A percentile compares a stretch with the other conserved stretches of the same genome.
These are phyloP conservation scores for Coemansia sp. DNA, from an alignment of 192 early-diverging fungal genomes.

Conservation along the genomic window DNA sequence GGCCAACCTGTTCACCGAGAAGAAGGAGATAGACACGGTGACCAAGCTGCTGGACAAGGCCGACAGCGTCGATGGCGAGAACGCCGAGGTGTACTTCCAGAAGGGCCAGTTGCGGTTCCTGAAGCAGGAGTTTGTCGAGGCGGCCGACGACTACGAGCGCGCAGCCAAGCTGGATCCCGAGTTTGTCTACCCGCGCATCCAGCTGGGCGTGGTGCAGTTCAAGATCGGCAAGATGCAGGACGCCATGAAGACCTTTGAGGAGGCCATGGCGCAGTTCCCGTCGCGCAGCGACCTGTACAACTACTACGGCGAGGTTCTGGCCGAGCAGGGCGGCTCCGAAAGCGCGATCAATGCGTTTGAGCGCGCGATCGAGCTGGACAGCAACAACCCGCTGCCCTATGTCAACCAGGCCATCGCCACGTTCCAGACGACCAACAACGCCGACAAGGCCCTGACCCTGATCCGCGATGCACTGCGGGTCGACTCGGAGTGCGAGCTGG, in stretches of 20 bases:
- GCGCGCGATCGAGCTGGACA: constrained; percentile 81
- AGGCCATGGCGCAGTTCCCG: constrained; percentile 73
- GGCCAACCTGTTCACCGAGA: constrained; percentile 89
- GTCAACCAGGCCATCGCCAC: constrained; percentile 90
- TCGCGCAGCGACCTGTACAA: constrained; percentile 87
- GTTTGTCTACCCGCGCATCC: constrained; percentile 91
- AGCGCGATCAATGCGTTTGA: constrained; percentile 84
- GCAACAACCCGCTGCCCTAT: constrained; percentile 87
- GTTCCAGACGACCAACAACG: constrained; percentile 76
- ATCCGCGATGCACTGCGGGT: constrained; percentile 80
- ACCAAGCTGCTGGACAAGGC: constrained; percentile 32
- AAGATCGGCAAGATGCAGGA: constrained; percentile 75
- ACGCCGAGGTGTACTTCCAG: constrained; percentile 94
- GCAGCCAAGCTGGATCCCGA: constrained; percentile 72
- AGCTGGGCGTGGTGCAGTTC: constrained; percentile 91
- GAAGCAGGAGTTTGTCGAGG: constrained; percentile 72
- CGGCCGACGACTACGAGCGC: constrained; percentile 81
- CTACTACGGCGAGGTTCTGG: constrained; percentile 93
- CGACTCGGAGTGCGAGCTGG: constrained; percentile 95
- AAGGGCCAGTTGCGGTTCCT: constrained; percentile 65
- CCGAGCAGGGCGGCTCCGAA: constrained; percentile 78
- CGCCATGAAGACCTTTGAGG: constrained; percentile 76
- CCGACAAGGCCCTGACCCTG: constrained; percentile 68
- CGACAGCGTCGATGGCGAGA: constrained; percentile 59
- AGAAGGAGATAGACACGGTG: constrained; percentile 54